phyloP scores from a whole-genome alignment of 768 basidiomycete genomes.

The Pleurotus tuoliensis region DNA sequence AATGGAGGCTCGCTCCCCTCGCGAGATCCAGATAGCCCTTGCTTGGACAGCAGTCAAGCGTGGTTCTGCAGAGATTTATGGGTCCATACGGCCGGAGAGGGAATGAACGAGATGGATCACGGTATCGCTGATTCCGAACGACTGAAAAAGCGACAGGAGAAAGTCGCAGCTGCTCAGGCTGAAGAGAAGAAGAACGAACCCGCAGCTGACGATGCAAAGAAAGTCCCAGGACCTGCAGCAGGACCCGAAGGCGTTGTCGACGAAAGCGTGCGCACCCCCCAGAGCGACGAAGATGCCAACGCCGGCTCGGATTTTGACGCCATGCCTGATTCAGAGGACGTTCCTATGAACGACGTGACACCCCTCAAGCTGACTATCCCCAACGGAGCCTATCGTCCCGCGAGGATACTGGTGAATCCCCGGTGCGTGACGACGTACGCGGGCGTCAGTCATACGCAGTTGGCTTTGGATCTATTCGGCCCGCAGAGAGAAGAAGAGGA shows the following conservation, averaged over 20 bases:
- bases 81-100: constrained; percentile 82
- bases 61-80: constrained; percentile 99
- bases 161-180: constrained; percentile 6
- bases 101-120: constrained; percentile 55
- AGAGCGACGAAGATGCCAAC: constrained; percentile 68
- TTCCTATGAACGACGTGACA: constrained; percentile 30
- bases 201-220: neutral
- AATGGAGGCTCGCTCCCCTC: constrained; percentile 47
- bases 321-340: constrained; percentile 60
- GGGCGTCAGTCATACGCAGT: constrained; percentile 92
- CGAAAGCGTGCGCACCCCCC: constrained; percentile 13
- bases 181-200: neutral
- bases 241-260: constrained; percentile 12
- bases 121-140: constrained; percentile 27
- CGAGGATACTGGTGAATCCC: constrained; percentile 92
- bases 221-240: neutral
- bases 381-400: constrained; percentile 84
- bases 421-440: constrained; percentile 98
- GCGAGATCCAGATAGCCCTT: constrained; percentile 77
- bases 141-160: constrained; percentile 21
- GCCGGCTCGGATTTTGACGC: constrained; percentile 88
- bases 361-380: constrained; percentile 59
- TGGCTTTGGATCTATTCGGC: constrained; percentile 94
- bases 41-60: constrained; percentile 93
- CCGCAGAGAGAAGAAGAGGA: constrained; percentile 51